Base-by-base conservation (phyloP, 371 early-diverging fungal species). In the Lichtheimia ornata region DNA sequence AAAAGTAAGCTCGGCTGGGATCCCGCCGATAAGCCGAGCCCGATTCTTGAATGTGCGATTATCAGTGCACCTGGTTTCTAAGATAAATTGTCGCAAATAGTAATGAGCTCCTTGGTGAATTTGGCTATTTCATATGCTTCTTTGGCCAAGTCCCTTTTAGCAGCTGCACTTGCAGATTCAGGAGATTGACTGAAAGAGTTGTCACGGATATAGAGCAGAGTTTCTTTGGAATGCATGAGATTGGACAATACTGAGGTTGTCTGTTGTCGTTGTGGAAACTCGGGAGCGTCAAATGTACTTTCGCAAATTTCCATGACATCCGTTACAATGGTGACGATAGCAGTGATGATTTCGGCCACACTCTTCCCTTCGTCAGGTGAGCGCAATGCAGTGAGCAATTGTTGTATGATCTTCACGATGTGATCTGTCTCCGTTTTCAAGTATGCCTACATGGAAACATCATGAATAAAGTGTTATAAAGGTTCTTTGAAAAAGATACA, bases 41-140 rank as follows among this genome's bases (percentile, higher is more conserved):
- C 11, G 35, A 35, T 35, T 11, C 6, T 35, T 35, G 35, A 22
- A 2, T 11, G 11, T 35, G 6, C 35, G 35, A 35, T 35, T 11
- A 9, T 35, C 35, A 35, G 35, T 35, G 4, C 35, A 2, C 11
- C 11, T 35, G 9, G 1, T 35, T 35, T 35, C 35, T 35, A 35
- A 6, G 35, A 35, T 35, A 35, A 35, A 2, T 41, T 17, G 58
- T 79, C 76, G 61, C 73, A 70, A 59, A 88, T 70, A 55, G 74
- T 75, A 47, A 91, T 84, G 17, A 93, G 73, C 30, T 89, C 90
- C 66, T 91, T 91, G 24, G 90, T 89, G 62, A 74, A 87, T 73
- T 94, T 94, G 12, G 96, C 97, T 69, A 97, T 93, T 66, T 97
- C 96, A 70, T 94, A 94, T 22, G 90, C 79, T 12, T 91, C 93